Percentiles rank a stretch among this genome's conserved stretches.
phyloP scores from a whole-genome alignment of 2,329 filamentous ascomycete species.

The Verticillium dahliae region DNA sequence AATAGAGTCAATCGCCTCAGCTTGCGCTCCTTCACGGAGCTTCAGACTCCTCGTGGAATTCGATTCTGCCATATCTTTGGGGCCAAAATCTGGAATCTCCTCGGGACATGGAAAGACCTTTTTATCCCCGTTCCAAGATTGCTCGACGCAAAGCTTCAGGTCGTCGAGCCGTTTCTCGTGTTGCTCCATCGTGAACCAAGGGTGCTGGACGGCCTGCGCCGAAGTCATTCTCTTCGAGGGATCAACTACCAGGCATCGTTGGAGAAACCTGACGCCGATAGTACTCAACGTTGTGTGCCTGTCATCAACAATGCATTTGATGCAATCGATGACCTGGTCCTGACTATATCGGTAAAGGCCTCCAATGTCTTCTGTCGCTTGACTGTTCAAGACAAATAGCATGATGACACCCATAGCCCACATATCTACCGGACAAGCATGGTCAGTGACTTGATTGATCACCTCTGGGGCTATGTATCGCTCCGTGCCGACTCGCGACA shows the following conservation, averaged over 20 bases:
- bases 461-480: constrained; percentile 46
- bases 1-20: not conserved
- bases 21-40: not conserved
- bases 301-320: constrained; percentile 14
- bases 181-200: constrained; percentile 22
- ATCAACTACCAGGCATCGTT: constrained; percentile 22
- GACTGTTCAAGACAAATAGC: constrained; percentile 18
- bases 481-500: constrained; percentile 36
- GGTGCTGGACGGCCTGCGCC: constrained; percentile 21
- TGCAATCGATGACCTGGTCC: constrained; percentile 13
- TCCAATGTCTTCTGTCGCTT: not conserved
- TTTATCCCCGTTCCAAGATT: not conserved
- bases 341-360: constrained; percentile 18
- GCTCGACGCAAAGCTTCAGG: not conserved
- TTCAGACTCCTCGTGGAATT: not conserved
- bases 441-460: constrained; percentile 13
- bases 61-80: not conserved
- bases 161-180: not conserved
- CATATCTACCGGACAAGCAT: constrained; percentile 37
- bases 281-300: not conserved
- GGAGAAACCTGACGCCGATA: not conserved
- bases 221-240: constrained; percentile 25
- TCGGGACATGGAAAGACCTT: not conserved
- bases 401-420: constrained; percentile 45
- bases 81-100: not conserved